phyloP scores from a whole-genome alignment of 169 alveolate species.

The Miamiensis avidus region DNA sequence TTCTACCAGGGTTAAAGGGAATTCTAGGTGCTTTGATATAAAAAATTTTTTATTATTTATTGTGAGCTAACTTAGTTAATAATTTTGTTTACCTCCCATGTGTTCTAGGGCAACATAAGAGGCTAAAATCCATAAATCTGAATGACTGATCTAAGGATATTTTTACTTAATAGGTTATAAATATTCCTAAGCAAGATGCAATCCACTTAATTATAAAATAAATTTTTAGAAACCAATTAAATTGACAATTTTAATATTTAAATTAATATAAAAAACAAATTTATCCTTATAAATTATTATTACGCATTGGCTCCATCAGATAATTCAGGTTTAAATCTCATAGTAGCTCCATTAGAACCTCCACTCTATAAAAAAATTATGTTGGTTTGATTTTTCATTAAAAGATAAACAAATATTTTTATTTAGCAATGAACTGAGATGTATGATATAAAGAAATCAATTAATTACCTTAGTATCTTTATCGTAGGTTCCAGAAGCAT shows the following conservation, averaged over 20 bases:
- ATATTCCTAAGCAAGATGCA: constrained; percentile 2
- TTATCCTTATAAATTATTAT: too few species aligned
- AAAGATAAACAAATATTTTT: too few species aligned
- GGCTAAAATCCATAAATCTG: constrained; percentile 32
- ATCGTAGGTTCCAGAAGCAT: constrained; percentile 31
- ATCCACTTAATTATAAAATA: background rate
- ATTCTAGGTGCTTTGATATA: constrained; percentile 4
- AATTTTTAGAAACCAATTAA: too few species aligned
- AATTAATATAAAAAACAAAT: too few species aligned
- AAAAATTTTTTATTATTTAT: too few species aligned
- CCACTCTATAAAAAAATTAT: constrained; percentile 7
- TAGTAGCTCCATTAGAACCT: constrained; percentile 29
- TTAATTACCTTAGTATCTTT: background rate
- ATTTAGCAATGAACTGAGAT: background rate
- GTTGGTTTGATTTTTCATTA: too few species aligned
- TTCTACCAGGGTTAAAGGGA: constrained; percentile 24
- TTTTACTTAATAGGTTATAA: constrained; percentile 16
- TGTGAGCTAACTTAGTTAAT: too few species aligned
- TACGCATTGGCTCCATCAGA: constrained; percentile 13
- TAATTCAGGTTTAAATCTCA: constrained; percentile 7
- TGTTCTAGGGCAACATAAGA: constrained; percentile 21
- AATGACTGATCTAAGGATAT: constrained; percentile 7
- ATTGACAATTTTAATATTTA: too few species aligned
- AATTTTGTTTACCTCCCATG: constrained; percentile 9
- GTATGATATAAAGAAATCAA: too few species aligned